These are phyloP conservation scores for Athelia sp. DNA, from an alignment of 1,284 basidiomycete genomes.

Conservation along the genomic window DNA sequence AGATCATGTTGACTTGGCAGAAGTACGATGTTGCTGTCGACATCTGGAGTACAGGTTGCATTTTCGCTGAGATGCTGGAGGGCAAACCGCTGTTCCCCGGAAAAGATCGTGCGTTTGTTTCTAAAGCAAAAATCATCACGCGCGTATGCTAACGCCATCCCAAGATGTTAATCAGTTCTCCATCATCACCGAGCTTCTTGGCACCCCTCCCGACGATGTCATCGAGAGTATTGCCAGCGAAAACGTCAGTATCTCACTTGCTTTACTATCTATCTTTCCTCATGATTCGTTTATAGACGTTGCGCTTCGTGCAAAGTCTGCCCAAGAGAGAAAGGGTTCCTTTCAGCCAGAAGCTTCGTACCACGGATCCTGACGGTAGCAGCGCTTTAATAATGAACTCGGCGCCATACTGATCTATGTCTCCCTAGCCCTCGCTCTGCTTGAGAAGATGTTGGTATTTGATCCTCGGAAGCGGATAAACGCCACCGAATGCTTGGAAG, in stretches of 20 bases:
- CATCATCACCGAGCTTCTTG: constrained; percentile 97
- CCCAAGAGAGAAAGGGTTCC: constrained; percentile 96
- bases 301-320: constrained; percentile 97
- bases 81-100: constrained; percentile 99
- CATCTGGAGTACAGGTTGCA: constrained; percentile 99
- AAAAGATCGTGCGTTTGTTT: constrained; percentile 78
- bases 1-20: constrained; percentile 99
- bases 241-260: constrained; percentile 60
- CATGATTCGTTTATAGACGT: constrained; percentile 55
- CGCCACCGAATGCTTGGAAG: constrained; percentile 85
- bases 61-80: constrained; percentile 99
- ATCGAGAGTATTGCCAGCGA: constrained; percentile 98
- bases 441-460: constrained; percentile 99
- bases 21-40: constrained; percentile 99
- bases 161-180: constrained; percentile 99
- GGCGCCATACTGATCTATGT: neutral
- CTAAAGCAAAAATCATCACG: constrained; percentile 4
- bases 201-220: constrained; percentile 98
- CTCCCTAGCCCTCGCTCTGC: constrained; percentile 79
- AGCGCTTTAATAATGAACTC: constrained; percentile 12
- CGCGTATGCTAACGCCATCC: constrained; percentile 1
- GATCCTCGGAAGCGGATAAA: constrained; percentile 97
- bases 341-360: constrained; percentile 91
- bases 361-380: constrained; percentile 80
- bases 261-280: constrained; percentile 13